Base-by-base conservation (phyloP, 1,139 yeast species). In the Taphrina flavorubra region DNA sequence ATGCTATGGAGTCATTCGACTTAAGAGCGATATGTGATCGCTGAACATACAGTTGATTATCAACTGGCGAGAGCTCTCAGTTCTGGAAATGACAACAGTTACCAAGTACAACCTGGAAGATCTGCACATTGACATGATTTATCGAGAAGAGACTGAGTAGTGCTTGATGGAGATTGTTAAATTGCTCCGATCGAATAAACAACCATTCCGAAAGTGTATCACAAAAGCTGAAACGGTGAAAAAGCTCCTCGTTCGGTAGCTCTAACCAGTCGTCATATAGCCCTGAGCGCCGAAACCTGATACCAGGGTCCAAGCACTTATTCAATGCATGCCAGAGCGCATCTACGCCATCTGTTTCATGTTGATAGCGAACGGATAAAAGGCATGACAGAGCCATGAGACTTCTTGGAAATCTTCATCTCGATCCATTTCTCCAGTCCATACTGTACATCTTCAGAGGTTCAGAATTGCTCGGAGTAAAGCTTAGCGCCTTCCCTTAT, bases 41-140 rank as follows among this genome's bases (percentile, higher is more conserved):
- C 31, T 25, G 4, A 25, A 25, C 4, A 25, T 2, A 4, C 31
- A 25, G 4, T 4, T 25, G 31, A 25, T 25, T 4, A 2, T 2
- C 4, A 25, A 4, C 99, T 0, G 97, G 97, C 0, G 90, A 97
- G 1, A 94, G 94, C 70, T 87, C 91, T 73, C 87, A 94, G 74
- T 99, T 98, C 1, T 94, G 99, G 80, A 83, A 99, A 71, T 91
- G 91, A 77, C 96, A 97, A 5, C 87, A 88, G 68, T 98, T 92
- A 39, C 96, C 97, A 49, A 88, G 99, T 79, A 88, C 97, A 5
- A 94, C 92, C 78, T 91, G 90, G 78, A 99, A 95, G 80, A 92
- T 94, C 70, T 91, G 97, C 86, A 96, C 97, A 6, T 83, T 95
- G 76, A 94, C 98, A 3, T 88, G 89, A 74, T 97, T 94, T 37